These are phyloP conservation scores for Pistacia atlantica DNA, from an alignment of 345 rosid species.

Conservation along the genomic window DNA sequence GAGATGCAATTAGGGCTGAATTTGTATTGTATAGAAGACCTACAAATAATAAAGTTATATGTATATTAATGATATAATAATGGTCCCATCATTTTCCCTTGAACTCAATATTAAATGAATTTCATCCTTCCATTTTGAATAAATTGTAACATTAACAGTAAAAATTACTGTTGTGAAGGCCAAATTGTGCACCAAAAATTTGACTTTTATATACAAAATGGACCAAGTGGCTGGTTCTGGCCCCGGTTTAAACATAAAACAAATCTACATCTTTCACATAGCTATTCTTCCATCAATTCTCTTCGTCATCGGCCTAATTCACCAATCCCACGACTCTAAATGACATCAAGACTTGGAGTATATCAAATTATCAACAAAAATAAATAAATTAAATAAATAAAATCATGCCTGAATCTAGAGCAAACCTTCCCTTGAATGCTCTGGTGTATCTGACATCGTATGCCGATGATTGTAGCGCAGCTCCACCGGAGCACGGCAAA, in stretches of 20 bases:
- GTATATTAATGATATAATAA: too few species aligned
- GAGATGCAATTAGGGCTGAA: too few species aligned
- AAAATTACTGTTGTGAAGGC: not conserved
- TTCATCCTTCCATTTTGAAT: too few species aligned
- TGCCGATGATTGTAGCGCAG: not conserved
- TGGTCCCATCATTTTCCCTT: too few species aligned
- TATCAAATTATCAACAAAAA: not conserved
- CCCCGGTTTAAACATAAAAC: not conserved
- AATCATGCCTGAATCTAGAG: slow-evolving; percentile 14
- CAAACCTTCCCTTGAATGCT: slow-evolving; percentile 32
- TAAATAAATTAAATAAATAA: not conserved
- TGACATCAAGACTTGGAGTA: not conserved
- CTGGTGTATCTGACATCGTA: not conserved
- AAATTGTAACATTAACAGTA: not conserved
- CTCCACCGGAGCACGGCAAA: slow-evolving; percentile 35
- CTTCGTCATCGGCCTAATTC: not conserved
- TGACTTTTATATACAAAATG: not conserved
- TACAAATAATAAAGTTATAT: too few species aligned
- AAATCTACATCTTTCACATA: not conserved
- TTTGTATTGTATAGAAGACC: too few species aligned
- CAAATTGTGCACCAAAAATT: slow-evolving; percentile 3
- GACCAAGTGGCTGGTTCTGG: not conserved
- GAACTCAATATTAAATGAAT: too few species aligned
- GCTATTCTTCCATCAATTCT: not conserved
- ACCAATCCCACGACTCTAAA: not conserved